Conservation (phyloP, 306 rosid genomes). For the Rosa multiflora region DNA sequence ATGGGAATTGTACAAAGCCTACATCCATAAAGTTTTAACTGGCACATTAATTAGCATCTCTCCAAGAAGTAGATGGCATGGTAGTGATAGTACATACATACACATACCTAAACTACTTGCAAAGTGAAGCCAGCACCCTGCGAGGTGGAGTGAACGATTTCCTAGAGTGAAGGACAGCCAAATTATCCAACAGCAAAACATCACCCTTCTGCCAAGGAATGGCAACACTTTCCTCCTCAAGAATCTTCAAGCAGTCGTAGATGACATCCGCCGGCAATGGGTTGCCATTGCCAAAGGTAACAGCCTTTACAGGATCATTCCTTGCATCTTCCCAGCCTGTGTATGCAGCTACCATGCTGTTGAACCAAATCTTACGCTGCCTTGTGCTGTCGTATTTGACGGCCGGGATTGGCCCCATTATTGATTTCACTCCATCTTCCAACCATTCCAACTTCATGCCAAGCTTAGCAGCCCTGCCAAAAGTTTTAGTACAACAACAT, state of each 20-base stretch:
- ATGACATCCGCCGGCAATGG: constrained; percentile 62
- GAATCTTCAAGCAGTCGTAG: constrained; percentile 58
- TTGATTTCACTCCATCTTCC: constrained; percentile 66
- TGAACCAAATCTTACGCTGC: constrained; percentile 77
- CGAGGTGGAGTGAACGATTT: constrained; percentile 72
- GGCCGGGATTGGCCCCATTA: constrained; percentile 83
- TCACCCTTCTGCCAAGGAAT: constrained; percentile 71
- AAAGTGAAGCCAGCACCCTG: constrained; percentile 53
- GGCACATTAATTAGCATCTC: not conserved
- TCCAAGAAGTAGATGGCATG: not conserved
- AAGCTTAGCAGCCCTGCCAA: constrained; percentile 68
- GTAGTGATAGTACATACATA: not conserved
- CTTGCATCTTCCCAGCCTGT: constrained; percentile 53
- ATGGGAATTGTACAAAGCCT: not conserved
- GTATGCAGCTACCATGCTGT: constrained; percentile 90
- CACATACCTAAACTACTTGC: constrained; percentile 26
- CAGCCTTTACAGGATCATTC: constrained; percentile 77
- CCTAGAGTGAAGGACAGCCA: constrained; percentile 81
- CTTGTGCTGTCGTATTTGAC: constrained; percentile 55
- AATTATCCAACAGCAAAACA: constrained; percentile 70
- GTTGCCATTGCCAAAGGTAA: constrained; percentile 73
- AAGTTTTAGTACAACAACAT: not conserved
- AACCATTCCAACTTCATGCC: constrained; percentile 89
- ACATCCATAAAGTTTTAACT: too few relatives aligned
- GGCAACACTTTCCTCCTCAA: constrained; percentile 76